Conservation (phyloP, 2,329 filamentous ascomycete species). For the Thielaviopsis ethacetica region DNA sequence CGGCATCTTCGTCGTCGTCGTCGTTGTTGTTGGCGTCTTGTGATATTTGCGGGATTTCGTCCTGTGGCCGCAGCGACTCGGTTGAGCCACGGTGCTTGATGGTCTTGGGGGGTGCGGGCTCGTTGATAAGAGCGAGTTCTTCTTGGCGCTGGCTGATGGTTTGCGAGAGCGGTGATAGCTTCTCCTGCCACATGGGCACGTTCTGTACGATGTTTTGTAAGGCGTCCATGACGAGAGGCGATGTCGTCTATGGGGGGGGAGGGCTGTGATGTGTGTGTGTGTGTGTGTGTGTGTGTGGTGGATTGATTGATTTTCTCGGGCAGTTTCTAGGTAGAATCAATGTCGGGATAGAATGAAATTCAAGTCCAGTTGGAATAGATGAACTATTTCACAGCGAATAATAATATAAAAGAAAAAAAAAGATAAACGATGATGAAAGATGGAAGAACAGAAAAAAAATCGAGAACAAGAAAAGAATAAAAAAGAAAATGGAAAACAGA, state of each 20-base stretch:
- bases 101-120: slow-evolving; percentile 20
- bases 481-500: background rate
- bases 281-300: background rate
- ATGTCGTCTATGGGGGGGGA: background rate
- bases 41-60: slow-evolving; percentile 21
- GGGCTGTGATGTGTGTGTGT: background rate
- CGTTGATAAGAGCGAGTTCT: slow-evolving; percentile 36
- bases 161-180: slow-evolving; percentile 41
- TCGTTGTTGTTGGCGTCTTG: slow-evolving; percentile 13
- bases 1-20: slow-evolving; percentile 1
- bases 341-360: slow-evolving; percentile 14
- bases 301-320: background rate
- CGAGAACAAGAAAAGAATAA: background rate
- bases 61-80: slow-evolving; percentile 34
- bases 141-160: slow-evolving; percentile 46
- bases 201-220: slow-evolving; percentile 37
- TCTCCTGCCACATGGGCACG: slow-evolving; percentile 42
- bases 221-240: slow-evolving; percentile 32
- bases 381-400: slow-evolving; percentile 15
- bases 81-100: slow-evolving; percentile 36
- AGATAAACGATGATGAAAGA: background rate
- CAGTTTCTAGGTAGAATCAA: background rate
- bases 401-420: background rate
- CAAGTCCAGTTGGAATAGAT: slow-evolving; percentile 18
- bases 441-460: background rate